A percentile compares a stretch with the other conserved stretches of the same genome.
phyloP scores from a whole-genome alignment of 2,329 filamentous ascomycete genomes.

The Cladophialophora chaetospira region DNA sequence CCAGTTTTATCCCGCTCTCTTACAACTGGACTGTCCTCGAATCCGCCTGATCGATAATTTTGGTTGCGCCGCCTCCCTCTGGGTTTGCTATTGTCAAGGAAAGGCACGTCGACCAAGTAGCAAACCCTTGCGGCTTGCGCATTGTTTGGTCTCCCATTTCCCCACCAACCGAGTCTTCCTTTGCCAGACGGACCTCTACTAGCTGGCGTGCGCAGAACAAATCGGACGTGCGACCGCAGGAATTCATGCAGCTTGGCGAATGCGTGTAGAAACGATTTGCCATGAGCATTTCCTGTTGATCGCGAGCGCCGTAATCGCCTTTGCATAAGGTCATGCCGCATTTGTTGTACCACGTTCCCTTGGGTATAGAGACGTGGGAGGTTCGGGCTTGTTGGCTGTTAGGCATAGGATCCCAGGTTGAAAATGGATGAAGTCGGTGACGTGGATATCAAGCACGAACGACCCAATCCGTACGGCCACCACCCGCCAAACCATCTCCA shows the following conservation, averaged over 20 bases:
- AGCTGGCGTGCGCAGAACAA: slow-evolving; percentile 5
- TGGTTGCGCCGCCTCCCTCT: slow-evolving; percentile 23
- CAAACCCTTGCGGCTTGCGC: slow-evolving; percentile 10
- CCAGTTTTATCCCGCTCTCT: background rate
- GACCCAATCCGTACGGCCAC: slow-evolving; percentile 28
- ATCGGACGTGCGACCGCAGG: slow-evolving; percentile 20
- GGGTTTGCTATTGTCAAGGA: slow-evolving; percentile 16
- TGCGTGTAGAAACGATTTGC: slow-evolving; percentile 22
- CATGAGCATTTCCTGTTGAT: slow-evolving; percentile 28
- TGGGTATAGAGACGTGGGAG: slow-evolving; percentile 31
- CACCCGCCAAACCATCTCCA: slow-evolving; percentile 25
- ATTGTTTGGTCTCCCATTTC: slow-evolving; percentile 19
- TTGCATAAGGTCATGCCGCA: slow-evolving; percentile 29
- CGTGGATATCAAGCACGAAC: slow-evolving; percentile 30
- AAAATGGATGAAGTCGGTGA: slow-evolving; percentile 32
- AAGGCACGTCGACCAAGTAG: slow-evolving; percentile 6
- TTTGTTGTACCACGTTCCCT: slow-evolving; percentile 28
- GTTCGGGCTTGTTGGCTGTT: slow-evolving; percentile 22
- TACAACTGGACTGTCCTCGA: slow-evolving; percentile 4
- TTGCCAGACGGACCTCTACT: slow-evolving; percentile 13
- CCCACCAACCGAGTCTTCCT: slow-evolving; percentile 14
- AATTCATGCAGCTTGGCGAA: slow-evolving; percentile 24
- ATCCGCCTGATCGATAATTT: slow-evolving; percentile 10
- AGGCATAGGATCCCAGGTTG: slow-evolving; percentile 20
- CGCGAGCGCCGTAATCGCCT: slow-evolving; percentile 13